phyloP scores from a whole-genome alignment of 768 basidiomycete genomes.

The Suillus weaverae region DNA sequence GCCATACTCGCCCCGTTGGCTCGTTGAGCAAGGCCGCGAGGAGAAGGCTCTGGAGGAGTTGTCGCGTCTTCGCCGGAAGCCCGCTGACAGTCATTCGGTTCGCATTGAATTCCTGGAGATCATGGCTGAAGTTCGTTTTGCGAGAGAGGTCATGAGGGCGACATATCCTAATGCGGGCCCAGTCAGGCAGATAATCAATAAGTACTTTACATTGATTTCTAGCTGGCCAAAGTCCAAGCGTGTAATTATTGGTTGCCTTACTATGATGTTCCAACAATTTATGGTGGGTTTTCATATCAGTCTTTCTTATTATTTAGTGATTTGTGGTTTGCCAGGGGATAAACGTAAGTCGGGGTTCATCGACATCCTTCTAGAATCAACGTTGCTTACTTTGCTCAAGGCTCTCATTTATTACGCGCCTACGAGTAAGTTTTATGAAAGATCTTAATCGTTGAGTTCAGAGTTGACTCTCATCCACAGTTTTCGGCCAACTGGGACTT shows the following conservation, averaged over 20 bases:
- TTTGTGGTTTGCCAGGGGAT: slow-evolving; percentile 20
- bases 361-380: neutral
- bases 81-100: slow-evolving; percentile 30
- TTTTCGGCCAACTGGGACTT: slow-evolving; percentile 42
- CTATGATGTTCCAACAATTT: slow-evolving; percentile 37
- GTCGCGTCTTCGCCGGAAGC: slow-evolving; percentile 35
- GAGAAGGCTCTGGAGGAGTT: slow-evolving; percentile 37
- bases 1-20: slow-evolving; percentile 48
- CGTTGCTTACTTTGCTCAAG: slow-evolving; percentile 15
- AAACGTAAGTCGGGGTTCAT: slow-evolving; percentile 24
- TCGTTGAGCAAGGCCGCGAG: slow-evolving; percentile 38
- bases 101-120: slow-evolving; percentile 42
- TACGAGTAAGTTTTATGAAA: neutral
- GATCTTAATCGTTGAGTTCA: neutral
- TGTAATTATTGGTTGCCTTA: slow-evolving; percentile 31
- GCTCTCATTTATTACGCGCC: slow-evolving; percentile 32
- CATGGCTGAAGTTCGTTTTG: slow-evolving; percentile 36
- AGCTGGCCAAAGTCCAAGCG: slow-evolving; percentile 36
- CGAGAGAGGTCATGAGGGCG: slow-evolving; percentile 22
- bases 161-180: slow-evolving; percentile 24
- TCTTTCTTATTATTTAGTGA: slow-evolving; percentile 1
- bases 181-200: slow-evolving; percentile 21
- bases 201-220: slow-evolving; percentile 28
- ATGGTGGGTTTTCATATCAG: slow-evolving; percentile 22
- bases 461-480: slow-evolving; percentile 23